phyloP scores from a whole-genome alignment of 2,329 filamentous ascomycete species.

The Plenodomus biglobosus region DNA sequence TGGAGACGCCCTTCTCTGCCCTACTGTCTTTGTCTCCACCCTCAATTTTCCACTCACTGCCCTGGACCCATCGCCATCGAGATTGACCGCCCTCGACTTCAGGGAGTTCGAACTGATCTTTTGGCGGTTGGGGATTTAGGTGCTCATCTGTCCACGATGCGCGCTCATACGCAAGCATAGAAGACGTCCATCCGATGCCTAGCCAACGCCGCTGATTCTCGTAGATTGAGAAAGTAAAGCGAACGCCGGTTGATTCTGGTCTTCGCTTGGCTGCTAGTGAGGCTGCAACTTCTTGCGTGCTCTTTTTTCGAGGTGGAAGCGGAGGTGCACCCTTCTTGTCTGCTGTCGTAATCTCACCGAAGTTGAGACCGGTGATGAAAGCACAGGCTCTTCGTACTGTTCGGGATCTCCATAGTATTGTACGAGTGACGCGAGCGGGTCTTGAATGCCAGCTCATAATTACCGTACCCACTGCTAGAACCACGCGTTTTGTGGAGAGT shows the following conservation, averaged over 20 bases:
- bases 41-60: conserved; percentile 84
- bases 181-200: conserved; percentile 91
- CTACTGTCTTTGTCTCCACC: conserved; percentile 55
- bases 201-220: conserved; percentile 97
- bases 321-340: conserved; percentile 39
- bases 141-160: conserved; percentile 96
- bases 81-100: conserved; percentile 65
- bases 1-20: conserved; percentile 40
- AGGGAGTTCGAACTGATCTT: conserved; percentile 70
- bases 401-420: conserved; percentile 86
- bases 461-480: conserved; percentile 83
- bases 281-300: conserved; percentile 52
- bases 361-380: conserved; percentile 77
- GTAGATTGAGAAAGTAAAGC: conserved; percentile 94
- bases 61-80: conserved; percentile 80
- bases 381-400: conserved; percentile 69
- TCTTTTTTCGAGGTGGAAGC: conserved; percentile 49
- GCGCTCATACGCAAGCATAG: conserved; percentile 86
- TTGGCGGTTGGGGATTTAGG: conserved; percentile 74
- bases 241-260: conserved; percentile 70
- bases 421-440: conserved; percentile 79
- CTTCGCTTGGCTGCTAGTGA: conserved; percentile 46
- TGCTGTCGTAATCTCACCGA: conserved; percentile 52
- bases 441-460: conserved; percentile 90
- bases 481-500: conserved; percentile 80